These are phyloP conservation scores for Suillus luteus DNA, from an alignment of 768 basidiomycete species.

Conservation along the genomic window DNA sequence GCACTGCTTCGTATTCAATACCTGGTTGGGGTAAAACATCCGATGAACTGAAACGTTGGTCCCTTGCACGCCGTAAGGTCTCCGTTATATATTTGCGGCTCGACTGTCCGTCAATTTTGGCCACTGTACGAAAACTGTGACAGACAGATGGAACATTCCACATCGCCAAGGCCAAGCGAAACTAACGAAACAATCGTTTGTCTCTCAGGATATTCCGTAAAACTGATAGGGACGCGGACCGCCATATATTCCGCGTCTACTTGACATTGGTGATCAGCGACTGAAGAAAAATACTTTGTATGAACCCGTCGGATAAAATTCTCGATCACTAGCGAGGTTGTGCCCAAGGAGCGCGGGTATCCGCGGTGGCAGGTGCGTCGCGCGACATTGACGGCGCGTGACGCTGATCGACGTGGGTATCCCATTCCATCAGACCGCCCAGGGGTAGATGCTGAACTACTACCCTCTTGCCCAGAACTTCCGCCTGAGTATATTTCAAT, in stretches of 20 bases:
- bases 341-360: slow-evolving; percentile 21
- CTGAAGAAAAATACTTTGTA: slow-evolving; percentile 4
- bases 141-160: slow-evolving; percentile 6
- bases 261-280: slow-evolving; percentile 1
- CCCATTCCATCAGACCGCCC: slow-evolving; percentile 80
- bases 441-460: slow-evolving; percentile 93
- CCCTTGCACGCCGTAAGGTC: slow-evolving; percentile 14
- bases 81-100: slow-evolving; percentile 1
- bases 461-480: slow-evolving; percentile 92
- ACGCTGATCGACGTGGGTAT: slow-evolving; percentile 17
- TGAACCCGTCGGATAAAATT: not conserved
- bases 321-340: not conserved
- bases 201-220: slow-evolving; percentile 11
- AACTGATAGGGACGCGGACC: slow-evolving; percentile 5
- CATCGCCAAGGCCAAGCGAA: slow-evolving; percentile 1
- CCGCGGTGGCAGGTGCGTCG: slow-evolving; percentile 8
- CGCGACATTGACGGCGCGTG: slow-evolving; percentile 1
- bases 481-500: slow-evolving; percentile 52
- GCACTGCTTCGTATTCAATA: not conserved
- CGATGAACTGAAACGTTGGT: not conserved
- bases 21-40: not conserved
- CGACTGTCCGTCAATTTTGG: not conserved
- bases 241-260: not conserved
- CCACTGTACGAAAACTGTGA: slow-evolving; percentile 5
- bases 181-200: not conserved